Percentiles rank a stretch among this genome's conserved stretches.
These are phyloP conservation scores for Microcyclosporella mali DNA, from an alignment of 2,329 filamentous ascomycete species.

Conservation along the genomic window DNA sequence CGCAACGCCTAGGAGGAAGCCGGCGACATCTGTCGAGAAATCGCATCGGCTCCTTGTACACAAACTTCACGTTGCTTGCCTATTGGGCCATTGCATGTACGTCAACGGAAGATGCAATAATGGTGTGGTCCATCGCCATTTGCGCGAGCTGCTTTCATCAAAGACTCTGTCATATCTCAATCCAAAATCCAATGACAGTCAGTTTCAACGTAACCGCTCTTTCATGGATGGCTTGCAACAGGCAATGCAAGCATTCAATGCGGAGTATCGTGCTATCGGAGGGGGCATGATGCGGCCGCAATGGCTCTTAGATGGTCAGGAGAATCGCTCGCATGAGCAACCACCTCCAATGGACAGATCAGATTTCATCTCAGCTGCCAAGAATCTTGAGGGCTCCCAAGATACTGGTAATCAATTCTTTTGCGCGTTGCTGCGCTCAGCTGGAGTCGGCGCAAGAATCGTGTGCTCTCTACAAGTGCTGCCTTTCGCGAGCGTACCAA, in stretches of 20 bases:
- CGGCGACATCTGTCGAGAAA: constrained; percentile 52
- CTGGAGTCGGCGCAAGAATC: constrained; percentile 72
- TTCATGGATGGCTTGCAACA: constrained; percentile 74
- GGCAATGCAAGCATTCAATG: constrained; percentile 60
- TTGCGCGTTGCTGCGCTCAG: constrained; percentile 76
- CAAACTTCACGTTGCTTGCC: constrained; percentile 75
- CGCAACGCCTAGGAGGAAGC: constrained; percentile 41
- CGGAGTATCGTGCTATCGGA: constrained; percentile 64
- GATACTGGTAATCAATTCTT: constrained; percentile 88
- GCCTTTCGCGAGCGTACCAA: constrained; percentile 54
- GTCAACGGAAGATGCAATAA: constrained; percentile 82
- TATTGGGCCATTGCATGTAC: constrained; percentile 69
- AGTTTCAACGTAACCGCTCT: constrained; percentile 69
- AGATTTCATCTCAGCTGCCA: constrained; percentile 69
- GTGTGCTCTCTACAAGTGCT: constrained; percentile 87
- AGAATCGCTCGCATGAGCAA: constrained; percentile 9
- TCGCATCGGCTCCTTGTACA: constrained; percentile 68
- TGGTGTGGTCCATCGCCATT: constrained; percentile 31
- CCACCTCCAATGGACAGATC: constrained; percentile 32
- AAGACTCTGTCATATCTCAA: constrained; percentile 63
- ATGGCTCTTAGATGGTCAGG: constrained; percentile 62
- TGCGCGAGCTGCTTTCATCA: constrained; percentile 60
- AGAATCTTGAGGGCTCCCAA: constrained; percentile 67
- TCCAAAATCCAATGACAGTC: constrained; percentile 59
- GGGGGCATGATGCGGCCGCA: constrained; percentile 62